Evolutionary conservation across 805 yeast genomes (phyloP).

Genomic region (Ogataea trehaloabstinens): DNA sequence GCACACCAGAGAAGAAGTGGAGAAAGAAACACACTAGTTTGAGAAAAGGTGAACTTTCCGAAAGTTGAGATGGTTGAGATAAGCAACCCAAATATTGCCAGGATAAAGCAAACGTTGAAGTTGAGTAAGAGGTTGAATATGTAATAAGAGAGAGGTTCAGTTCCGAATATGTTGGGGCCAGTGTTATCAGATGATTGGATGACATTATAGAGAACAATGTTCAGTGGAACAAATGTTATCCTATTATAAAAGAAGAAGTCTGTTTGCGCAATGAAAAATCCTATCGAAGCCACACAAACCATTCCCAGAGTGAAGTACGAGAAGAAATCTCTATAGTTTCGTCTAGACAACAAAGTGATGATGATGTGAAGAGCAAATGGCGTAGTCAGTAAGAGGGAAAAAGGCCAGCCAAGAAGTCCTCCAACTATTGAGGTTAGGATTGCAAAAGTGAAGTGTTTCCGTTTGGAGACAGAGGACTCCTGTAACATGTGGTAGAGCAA

Average conservation of each 20-base stretch:
- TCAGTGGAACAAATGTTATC: slow-evolving; percentile 68
- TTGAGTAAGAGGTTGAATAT: slow-evolving; percentile 66
- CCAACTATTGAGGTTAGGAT: slow-evolving; percentile 55
- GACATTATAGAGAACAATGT: slow-evolving; percentile 82
- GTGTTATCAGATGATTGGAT: slow-evolving; percentile 59
- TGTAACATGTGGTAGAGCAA: slow-evolving; percentile 16
- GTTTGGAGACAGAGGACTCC: slow-evolving; percentile 17
- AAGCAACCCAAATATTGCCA: slow-evolving; percentile 41
- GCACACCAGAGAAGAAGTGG: slow-evolving; percentile 67
- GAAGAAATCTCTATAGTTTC: slow-evolving; percentile 4
- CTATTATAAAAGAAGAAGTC: slow-evolving; percentile 66
- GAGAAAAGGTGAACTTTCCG: slow-evolving; percentile 10
- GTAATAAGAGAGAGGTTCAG: slow-evolving; percentile 76
- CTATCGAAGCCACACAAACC: slow-evolving; percentile 15
- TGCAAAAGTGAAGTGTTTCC: slow-evolving; percentile 29
- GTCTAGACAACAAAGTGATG: slow-evolving; percentile 11
- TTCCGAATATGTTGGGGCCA: slow-evolving; percentile 91
- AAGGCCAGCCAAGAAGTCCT: slow-evolving; percentile 91
- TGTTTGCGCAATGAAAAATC: slow-evolving; percentile 29
- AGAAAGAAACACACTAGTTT: slow-evolving; percentile 28
- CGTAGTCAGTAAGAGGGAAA: slow-evolving; percentile 59
- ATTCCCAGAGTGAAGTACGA: slow-evolving; percentile 18
- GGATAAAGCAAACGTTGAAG: slow-evolving; percentile 55
- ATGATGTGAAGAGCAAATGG: slow-evolving; percentile 51
- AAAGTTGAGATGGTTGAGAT: slow-evolving; percentile 27